A percentile compares a stretch with the other conserved stretches of the same genome.
These are phyloP conservation scores for Cyamopsis tetragonoloba DNA, from an alignment of 306 rosid species.

Conservation along the genomic window DNA sequence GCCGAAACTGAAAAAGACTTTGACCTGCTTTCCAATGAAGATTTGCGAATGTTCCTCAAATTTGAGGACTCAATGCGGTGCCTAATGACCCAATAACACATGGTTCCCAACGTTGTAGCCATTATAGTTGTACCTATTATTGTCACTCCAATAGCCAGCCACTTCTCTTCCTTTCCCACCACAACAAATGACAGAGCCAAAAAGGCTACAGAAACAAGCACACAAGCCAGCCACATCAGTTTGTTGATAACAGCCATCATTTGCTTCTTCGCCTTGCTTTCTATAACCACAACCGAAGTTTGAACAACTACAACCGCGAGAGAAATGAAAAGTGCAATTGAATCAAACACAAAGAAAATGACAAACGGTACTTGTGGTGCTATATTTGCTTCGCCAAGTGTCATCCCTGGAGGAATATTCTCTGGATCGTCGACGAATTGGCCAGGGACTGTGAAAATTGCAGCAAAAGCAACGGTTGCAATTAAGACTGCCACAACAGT, in stretches of 20 bases:
- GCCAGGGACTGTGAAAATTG: conserved; percentile 91
- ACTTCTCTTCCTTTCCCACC: conserved; percentile 66
- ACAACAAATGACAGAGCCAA: conserved; percentile 86
- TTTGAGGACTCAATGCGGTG: conserved; percentile 82
- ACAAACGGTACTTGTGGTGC: conserved; percentile 57
- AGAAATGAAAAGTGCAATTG: conserved; percentile 87
- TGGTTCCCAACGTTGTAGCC: conserved; percentile 86
- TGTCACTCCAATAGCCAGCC: conserved; percentile 83
- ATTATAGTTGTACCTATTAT: conserved; percentile 84
- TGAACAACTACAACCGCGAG: conserved; percentile 96
- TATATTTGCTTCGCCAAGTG: conserved; percentile 88
- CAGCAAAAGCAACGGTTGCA: conserved; percentile 96
- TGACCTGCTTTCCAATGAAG: conserved; percentile 68
- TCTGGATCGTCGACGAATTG: conserved; percentile 67
- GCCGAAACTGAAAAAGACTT: conserved; percentile 58
- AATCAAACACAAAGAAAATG: conserved; percentile 76
- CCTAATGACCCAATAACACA: conserved; percentile 85
- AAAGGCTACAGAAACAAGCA: conserved; percentile 74
- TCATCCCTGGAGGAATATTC: conserved; percentile 43
- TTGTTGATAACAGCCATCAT: conserved; percentile 97
- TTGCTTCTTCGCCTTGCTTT: conserved; percentile 98
- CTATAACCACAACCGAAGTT: conserved; percentile 90
- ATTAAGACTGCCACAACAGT: conserved; percentile 96
- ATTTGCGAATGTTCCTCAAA: conserved; percentile 52
- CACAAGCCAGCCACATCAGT: conserved; percentile 97